Evolutionary conservation across 345 rosid species (phyloP), one percentile per base, ranked within the genome.

Genomic region (Brassica incana): DNA sequence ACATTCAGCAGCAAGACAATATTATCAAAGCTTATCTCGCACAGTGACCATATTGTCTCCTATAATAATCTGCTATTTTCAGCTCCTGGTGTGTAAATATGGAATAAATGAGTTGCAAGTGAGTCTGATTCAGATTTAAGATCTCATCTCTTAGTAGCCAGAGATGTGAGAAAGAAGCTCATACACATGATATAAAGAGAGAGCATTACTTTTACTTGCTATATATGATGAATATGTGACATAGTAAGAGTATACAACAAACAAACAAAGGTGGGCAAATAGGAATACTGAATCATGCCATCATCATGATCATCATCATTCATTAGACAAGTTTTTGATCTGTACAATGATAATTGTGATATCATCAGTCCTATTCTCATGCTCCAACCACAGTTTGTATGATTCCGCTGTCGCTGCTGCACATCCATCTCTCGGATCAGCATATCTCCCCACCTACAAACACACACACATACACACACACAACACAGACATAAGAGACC

Each of bases 281-380:
- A 73, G 36, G 71, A 50, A 59, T 2, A 2, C 0, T 30, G 66
- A 52, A 35, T 48, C 71, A 67, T 35, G 59, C 52, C 52, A 77
- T 77, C 20, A 50, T 50, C 8, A 52, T 52, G 16, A 48, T 77
- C 32, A 61, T 61, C 36, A 75, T 63, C 90, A 79, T 83, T 88
- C 97, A 81, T 83, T 81, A 82, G 82, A 78, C 61, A 88, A 80
- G 79, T 85, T 90, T 81, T 91, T 93, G 54, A 95, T 85, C 75
- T 91, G 93, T 69, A 88, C 99, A 84, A 93, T 86, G 78, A 93
- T 89, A 79, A 95, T 86, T 29, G 99, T 93, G 68, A 95, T 95
- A 87, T 95, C 99, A 88, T 95, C 99, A 16, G 98, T 95, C 69
- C 98, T 93, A 78, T 81, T 90, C 83, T 89, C 99, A 73, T 88